Base-by-base conservation (phyloP, 2,329 filamentous ascomycete species). In the Xylariaceae sp. region DNA sequence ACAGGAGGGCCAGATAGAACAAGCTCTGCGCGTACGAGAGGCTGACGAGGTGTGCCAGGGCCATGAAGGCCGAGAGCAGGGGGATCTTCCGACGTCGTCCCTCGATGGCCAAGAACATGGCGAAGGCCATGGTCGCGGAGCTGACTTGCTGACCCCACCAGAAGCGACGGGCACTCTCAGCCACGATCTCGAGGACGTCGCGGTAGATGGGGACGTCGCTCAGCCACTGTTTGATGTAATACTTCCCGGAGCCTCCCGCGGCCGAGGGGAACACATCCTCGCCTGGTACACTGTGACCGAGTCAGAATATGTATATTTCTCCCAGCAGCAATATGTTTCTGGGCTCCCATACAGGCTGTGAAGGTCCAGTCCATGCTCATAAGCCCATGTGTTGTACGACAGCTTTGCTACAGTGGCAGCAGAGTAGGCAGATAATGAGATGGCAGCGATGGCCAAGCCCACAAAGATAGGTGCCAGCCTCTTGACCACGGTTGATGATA, bases 91-190 rank as follows among this genome's bases (percentile, higher is more conserved):
- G 68, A 42, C 74, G 63, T 28, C 67, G 65, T 45, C 77, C 76
- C 53, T 79, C 71, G 24, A 77, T 61, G 2, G 73, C 70, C 19
- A 80, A 58, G 38, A 78, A 68, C 28, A 74, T 56, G 34, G 68
- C 71, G 63, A 70, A 77, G 2, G 72, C 64, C 19, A 72, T 57
- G 10, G 68, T 61, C 18, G 65, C 68, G 10, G 74, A 58, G 37
- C 76, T 72, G 27, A 74, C 61, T 55, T 81, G 76, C 40, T 74
- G 72, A 5, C 69, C 73, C 70, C 77, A 80, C 67, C 75, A 75
- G 48, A 76, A 70, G 12, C 73, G 67, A 31, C 70, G 66, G 3
- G 67, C 61, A 31, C 65, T 70, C 46, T 71, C 68, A 5, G 70
- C 61, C 4, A 76, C 58, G 16, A 76, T 70, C 39, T 72, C 67